Base-by-base conservation (phyloP, 768 basidiomycete species). In the Paxillus ammoniavirescens region DNA sequence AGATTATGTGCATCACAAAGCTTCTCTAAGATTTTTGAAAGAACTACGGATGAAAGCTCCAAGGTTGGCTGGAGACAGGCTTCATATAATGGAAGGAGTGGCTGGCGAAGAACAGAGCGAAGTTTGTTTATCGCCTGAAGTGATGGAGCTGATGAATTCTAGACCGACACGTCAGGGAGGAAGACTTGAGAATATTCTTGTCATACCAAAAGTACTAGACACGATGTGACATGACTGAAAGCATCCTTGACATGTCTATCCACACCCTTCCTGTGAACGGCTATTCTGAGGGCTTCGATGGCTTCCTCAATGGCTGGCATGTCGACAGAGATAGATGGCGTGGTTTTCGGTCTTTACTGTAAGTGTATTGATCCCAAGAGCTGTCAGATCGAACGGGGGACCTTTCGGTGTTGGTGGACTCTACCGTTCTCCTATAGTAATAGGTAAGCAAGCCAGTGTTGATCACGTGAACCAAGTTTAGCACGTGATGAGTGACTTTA, bases 21-120 rank as follows among this genome's bases (percentile, higher is more conserved):
- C 49, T 75, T 78, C 17, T 71, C 69, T 38, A 76, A 71, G 2
- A 82, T 69, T 5, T 61, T 60, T 12, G 61, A 64, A 37, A 82
- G 72, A n/a, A 82, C 57, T 17, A 71, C 62, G 4, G 73, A 67
- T 9, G 75, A 70, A 57, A 77, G 72, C 9, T 71, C 68, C 45
- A 84, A 64, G 3, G 79, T 67, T 23, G 71, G 69, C 40, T 61
- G 59, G 0, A 74, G 69, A 54, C 75, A 72, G 8, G 62, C 58
- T 31, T 61, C 59, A 52, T 83, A 84, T 7, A 83, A 60, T n/a
- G 74, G 73, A 40, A 74, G 55, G 37, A 83, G 61, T 21, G 73
- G 71, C 38, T 68, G 61, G 49, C 80, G 75, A 42, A 84, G 70
- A 47, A 76, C 65, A 4, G 64, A 59, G 5, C 68, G 58, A 43